These are phyloP conservation scores for Spathaspora sp. DNA, from an alignment of 805 yeast genomes.

Conservation along the genomic window DNA sequence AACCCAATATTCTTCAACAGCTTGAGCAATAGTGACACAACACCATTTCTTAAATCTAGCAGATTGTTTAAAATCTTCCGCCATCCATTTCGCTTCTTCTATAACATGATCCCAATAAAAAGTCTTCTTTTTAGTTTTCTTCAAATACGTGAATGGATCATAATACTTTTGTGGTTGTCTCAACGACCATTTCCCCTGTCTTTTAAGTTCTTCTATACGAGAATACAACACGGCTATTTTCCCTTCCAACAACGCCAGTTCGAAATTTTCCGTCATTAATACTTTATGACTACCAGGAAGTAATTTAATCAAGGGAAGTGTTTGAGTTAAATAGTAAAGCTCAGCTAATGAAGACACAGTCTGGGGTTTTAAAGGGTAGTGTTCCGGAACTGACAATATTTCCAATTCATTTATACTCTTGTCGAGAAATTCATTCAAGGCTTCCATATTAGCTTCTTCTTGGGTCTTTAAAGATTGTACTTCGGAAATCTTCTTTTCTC, in stretches of 20 bases:
- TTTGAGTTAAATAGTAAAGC: slow-evolving; percentile 80
- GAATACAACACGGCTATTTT: slow-evolving; percentile 86
- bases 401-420: slow-evolving; percentile 29
- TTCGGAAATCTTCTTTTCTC: slow-evolving; percentile 5
- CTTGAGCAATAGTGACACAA: slow-evolving; percentile 66
- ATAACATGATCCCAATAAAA: slow-evolving; percentile 72
- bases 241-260: slow-evolving; percentile 83
- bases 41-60: slow-evolving; percentile 66
- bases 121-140: slow-evolving; percentile 23
- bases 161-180: slow-evolving; percentile 72
- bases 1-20: slow-evolving; percentile 73
- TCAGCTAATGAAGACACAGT: slow-evolving; percentile 69
- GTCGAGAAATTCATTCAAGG: slow-evolving; percentile 17
- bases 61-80: slow-evolving; percentile 70
- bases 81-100: slow-evolving; percentile 82
- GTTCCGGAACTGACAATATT: slow-evolving; percentile 38
- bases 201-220: slow-evolving; percentile 85
- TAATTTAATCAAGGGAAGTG: slow-evolving; percentile 77
- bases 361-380: slow-evolving; percentile 38
- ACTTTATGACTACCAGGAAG: slow-evolving; percentile 85
- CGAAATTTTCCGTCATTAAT: slow-evolving; percentile 79
- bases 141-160: slow-evolving; percentile 53
- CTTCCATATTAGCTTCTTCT: slow-evolving; percentile 7
- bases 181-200: slow-evolving; percentile 86
- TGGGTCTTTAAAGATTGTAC: slow-evolving; percentile 12